A percentile compares a stretch with the other conserved stretches of the same genome.
phyloP scores from a whole-genome alignment of 345 rosid genomes.

The Euphorbia pulcherrima region DNA sequence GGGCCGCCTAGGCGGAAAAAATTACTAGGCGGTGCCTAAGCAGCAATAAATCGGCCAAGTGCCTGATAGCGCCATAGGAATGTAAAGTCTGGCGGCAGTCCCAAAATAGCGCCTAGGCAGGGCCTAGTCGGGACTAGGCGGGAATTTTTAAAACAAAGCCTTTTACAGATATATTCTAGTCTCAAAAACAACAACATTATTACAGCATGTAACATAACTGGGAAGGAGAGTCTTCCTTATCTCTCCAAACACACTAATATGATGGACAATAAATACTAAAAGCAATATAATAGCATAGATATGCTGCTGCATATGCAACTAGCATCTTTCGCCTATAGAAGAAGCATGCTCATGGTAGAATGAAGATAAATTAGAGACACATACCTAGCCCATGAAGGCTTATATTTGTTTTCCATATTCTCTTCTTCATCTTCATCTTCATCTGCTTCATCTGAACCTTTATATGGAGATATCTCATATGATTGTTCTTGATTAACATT shows the following conservation, averaged over 20 bases:
- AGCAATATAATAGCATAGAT: background rate
- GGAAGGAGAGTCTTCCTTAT: background rate
- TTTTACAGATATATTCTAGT: background rate
- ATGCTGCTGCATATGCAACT: background rate
- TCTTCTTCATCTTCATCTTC: constrained; percentile 65
- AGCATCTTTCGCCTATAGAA: background rate
- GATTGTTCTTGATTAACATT: constrained; percentile 45
- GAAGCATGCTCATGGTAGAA: background rate
- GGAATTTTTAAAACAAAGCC: no score
- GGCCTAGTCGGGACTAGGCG: no score
- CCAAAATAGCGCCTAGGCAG: no score
- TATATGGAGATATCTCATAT: constrained; percentile 85
- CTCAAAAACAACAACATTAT: background rate
- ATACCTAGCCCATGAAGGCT: constrained; percentile 93
- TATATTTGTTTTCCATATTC: constrained; percentile 39
- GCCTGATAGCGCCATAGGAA: no score
- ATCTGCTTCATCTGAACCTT: constrained; percentile 82
- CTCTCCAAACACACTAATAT: constrained; percentile 1
- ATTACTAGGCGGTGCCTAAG: no score
- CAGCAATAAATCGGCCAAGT: no score
- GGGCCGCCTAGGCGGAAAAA: no score
- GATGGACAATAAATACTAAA: background rate
- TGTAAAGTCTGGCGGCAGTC: no score
- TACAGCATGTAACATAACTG: background rate
- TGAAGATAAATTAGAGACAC: constrained; percentile 13